Base-by-base conservation (phyloP, 345 rosid species). In the Raphanus raphanistrum region DNA sequence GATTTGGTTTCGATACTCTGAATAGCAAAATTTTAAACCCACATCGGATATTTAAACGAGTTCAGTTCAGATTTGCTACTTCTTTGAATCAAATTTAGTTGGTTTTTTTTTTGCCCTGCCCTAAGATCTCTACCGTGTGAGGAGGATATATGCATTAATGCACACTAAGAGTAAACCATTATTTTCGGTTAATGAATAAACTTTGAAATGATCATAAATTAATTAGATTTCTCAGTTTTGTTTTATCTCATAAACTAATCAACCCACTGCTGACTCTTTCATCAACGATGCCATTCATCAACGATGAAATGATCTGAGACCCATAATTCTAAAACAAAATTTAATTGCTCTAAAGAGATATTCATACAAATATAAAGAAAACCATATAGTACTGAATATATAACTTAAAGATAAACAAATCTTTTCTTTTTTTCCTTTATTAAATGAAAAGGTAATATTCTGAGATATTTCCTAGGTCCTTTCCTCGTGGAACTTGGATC, bases 401-500 rank as follows among this genome's bases (percentile, higher is more conserved):
- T 21, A 76, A 48, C 29, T 32, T 5, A 21, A 5, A 28, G 31
- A 28, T 28, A 28, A 4, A 28, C 21, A 21, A 21, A 21, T 21
- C 21, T 58, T 41, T 3, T 11, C 1, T 10, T 41, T 10, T 10
- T 41, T 41, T 10, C 10, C 3, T 41, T 41, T 41, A 12, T 12
- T 43, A 43, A n/a, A n/a, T 13, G n/a, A 48, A 48, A 13, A 12
- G 55, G 55, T 48, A 48, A 72, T 45, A 50, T 68, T 73, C 21
- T 5, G 29, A 73, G 78, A 73, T 67, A 79, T 62, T 62, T 73
- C 71, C 59, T 8, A 68, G 21, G 78, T 68, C 16, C 1, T 73
- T 62, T 29, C 38, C 63, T 78, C 27, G 73, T 45, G 69, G 77
- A 66, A 78, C 5, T 66, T 78, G 29, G 75, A 52, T 74, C 60